A percentile compares a stretch with the other conserved stretches of the same genome.
Conservation (phyloP, 2,329 filamentous ascomycete genomes). For the Fusarium metavorans region DNA sequence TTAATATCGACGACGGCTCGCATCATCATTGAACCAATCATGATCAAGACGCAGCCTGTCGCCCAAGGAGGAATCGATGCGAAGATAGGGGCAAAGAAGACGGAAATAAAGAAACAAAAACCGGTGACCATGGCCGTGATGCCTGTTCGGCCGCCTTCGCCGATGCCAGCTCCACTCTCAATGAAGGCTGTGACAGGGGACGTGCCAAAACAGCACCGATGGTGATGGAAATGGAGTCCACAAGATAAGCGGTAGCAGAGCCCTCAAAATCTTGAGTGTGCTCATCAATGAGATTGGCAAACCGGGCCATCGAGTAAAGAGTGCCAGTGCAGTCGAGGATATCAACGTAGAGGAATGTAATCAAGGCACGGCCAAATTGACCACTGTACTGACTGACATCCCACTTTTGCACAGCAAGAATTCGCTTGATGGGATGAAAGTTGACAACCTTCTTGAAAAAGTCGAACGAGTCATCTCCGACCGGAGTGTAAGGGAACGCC, state of each 20-base stretch:
- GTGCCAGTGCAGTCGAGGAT: slow-evolving; percentile 90
- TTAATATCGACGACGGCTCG: slow-evolving; percentile 86
- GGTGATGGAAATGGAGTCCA: slow-evolving; percentile 82
- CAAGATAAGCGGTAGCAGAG: slow-evolving; percentile 84
- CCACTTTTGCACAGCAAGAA: slow-evolving; percentile 80
- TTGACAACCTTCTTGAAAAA: slow-evolving; percentile 91
- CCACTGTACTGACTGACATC: slow-evolving; percentile 74
- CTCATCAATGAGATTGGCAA: slow-evolving; percentile 83
- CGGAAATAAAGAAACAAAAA: slow-evolving; percentile 85
- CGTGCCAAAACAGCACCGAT: slow-evolving; percentile 82
- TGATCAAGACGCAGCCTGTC: slow-evolving; percentile 86
- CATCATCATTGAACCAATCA: slow-evolving; percentile 89
- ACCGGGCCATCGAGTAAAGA: slow-evolving; percentile 91
- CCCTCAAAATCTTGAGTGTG: slow-evolving; percentile 89
- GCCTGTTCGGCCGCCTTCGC: slow-evolving; percentile 86
- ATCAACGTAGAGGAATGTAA: slow-evolving; percentile 92
- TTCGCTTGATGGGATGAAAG: slow-evolving; percentile 81
- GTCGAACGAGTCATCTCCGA: slow-evolving; percentile 79
- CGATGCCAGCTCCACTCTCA: slow-evolving; percentile 90
- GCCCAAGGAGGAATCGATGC: slow-evolving; percentile 91
- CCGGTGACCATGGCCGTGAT: slow-evolving; percentile 83
- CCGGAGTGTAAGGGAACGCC: slow-evolving; percentile 79
- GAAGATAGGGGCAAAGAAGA: slow-evolving; percentile 93
- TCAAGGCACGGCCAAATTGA: slow-evolving; percentile 84
- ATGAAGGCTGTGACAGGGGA: slow-evolving; percentile 89